Evolutionary conservation across 2,329 filamentous ascomycete genomes (phyloP), one percentile per base, ranked within the genome.

Genomic region (Emmonsiellopsis sp.): DNA sequence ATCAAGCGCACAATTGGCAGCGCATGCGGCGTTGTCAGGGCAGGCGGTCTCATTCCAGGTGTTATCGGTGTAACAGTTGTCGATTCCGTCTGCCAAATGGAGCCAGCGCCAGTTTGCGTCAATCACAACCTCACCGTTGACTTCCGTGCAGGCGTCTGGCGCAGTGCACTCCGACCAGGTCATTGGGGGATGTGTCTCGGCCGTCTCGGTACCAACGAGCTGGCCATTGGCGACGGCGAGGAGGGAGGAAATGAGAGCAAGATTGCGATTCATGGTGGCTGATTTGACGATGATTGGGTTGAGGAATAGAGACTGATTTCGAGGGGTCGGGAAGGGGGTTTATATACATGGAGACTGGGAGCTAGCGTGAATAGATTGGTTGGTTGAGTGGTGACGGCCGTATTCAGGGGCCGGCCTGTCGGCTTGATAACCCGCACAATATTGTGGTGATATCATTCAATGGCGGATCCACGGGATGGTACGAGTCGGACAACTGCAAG

Each of bases 81-180:
- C 77, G 57, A 72, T 76, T 43, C 73, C 73, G 5, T 64, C 61
- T 41, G 67, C 72, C 35, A 68, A 66, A 65, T 82, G 78, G 50
- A 80, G 65, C 79, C 79, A 82, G 52, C 79, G 74, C 79, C 79
- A 82, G 69, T 81, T 82, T 57, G 77, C 61, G 61, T 82, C 79
- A 60, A 84, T 67, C 51, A 78, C 78, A 50, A 84, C 72, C 37
- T 74, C 76, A 42, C 76, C 79, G 41, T 63, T 60, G 59, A 79
- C 77, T 2, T 65, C 80, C 30, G 69, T 74, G 70, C 81, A 84
- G 34, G 68, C 70, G 50, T 79, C 77, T 53, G 67, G 70, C 20
- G 68, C 62, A 37, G 77, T 75, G 68, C 81, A 84, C 57, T 71
- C 73, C 55, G 76, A 70, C 76, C 78, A 81, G 54, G 66, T 73